Evolutionary conservation across 805 yeast species (phyloP).

Genomic region (Cephaloascus fragrans): DNA sequence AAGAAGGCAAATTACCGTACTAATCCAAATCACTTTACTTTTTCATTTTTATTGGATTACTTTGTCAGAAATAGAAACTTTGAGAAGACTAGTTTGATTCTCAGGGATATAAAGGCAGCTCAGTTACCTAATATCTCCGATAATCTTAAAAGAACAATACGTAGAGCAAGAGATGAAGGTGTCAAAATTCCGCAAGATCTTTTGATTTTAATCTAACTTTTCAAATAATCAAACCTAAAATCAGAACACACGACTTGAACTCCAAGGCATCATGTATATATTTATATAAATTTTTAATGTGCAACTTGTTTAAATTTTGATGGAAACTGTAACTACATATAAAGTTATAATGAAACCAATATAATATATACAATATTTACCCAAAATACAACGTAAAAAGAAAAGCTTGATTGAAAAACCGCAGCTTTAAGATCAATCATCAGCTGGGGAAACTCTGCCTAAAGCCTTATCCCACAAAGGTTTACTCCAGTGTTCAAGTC

Average conservation of each 20-base stretch:
- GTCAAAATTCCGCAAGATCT: conserved; percentile 8
- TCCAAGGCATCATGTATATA: background rate
- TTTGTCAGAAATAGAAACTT: conserved; percentile 21
- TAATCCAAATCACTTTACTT: conserved; percentile 42
- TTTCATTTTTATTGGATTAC: conserved; percentile 32
- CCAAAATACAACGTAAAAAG: too few species aligned
- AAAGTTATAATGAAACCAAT: too few species aligned
- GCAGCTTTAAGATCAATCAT: too few species aligned
- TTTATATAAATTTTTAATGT: too few species aligned
- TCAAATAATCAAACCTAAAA: too few species aligned
- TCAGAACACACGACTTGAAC: too few species aligned
- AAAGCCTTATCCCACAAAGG: conserved; percentile 65
- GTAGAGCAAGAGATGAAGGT: conserved; percentile 5
- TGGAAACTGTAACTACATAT: too few species aligned
- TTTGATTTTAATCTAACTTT: too few species aligned
- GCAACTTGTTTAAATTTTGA: too few species aligned
- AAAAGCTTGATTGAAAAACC: too few species aligned
- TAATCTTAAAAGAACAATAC: background rate
- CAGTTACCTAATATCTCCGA: background rate
- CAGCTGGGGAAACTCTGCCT: conserved; percentile 48
- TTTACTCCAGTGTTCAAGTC: conserved; percentile 57
- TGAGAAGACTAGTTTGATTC: conserved; percentile 19
- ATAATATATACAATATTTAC: too few species aligned
- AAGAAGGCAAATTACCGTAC: conserved; percentile 7
- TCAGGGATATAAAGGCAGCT: conserved; percentile 20